These are phyloP conservation scores for Nemophila menziesii DNA, from an alignment of 257 asterid genomes.

Conservation along the genomic window DNA sequence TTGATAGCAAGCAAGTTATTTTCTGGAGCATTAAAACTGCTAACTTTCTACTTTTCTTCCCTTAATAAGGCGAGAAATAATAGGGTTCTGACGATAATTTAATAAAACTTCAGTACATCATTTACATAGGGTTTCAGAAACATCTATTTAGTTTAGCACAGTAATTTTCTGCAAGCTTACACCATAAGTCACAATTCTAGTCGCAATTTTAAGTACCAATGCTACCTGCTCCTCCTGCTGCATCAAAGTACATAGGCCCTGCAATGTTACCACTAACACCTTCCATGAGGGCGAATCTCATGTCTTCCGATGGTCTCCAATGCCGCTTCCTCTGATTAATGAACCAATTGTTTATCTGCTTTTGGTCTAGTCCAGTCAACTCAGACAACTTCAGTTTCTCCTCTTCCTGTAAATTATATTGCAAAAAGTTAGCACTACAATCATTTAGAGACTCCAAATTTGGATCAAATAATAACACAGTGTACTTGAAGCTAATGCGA, in stretches of 20 bases:
- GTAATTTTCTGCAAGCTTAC: not conserved
- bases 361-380: conserved; percentile 50
- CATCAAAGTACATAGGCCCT: conserved; percentile 23
- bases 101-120: too few species aligned
- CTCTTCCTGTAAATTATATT: conserved; percentile 43
- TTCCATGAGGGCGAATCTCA: conserved; percentile 64
- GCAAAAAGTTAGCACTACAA: not conserved
- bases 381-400: conserved; percentile 60
- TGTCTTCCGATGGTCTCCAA: conserved; percentile 75
- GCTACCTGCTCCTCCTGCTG: conserved; percentile 23
- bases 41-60: not conserved
- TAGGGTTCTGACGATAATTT: not conserved
- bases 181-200: not conserved
- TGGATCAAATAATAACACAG: too few species aligned
- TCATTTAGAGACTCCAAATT: not conserved
- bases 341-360: conserved; percentile 88
- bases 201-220: conserved; percentile 14
- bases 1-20: not conserved
- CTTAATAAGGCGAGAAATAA: not conserved
- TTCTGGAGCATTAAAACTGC: not conserved
- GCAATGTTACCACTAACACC: conserved; percentile 19
- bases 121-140: not conserved
- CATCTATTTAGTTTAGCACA: not conserved
- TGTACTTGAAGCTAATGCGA: too few species aligned
- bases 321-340: conserved; percentile 81